Evolutionary conservation across 202 grass and related monocot species (phyloP).

Genomic region (Carex sylvatica): DNA sequence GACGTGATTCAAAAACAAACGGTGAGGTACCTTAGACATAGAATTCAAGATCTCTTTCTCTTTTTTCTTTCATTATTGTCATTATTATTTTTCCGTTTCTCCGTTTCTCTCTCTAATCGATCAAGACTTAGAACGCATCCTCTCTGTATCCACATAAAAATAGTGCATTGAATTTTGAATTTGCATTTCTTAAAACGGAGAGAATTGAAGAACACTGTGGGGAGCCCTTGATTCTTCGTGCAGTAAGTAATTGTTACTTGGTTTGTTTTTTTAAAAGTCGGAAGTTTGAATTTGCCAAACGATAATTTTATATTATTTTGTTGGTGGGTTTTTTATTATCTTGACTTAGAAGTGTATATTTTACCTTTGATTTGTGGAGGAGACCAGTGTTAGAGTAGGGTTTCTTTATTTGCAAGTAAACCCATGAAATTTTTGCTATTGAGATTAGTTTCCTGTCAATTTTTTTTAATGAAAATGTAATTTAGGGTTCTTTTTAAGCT

Average conservation of each 20-base stretch:
- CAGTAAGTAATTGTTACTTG: not conserved
- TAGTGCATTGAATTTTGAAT: not conserved
- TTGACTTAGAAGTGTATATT: not conserved
- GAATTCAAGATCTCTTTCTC: too few species aligned
- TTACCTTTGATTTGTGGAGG: conserved; percentile 6
- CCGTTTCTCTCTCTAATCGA: not conserved
- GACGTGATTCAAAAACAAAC: too few species aligned
- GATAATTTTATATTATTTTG: not conserved
- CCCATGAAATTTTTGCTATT: not conserved
- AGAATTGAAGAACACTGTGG: not conserved
- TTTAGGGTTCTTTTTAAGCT: too few species aligned
- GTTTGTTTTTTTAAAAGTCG: not conserved
- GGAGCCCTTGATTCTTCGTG: not conserved
- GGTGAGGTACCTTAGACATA: too few species aligned
- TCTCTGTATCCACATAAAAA: not conserved
- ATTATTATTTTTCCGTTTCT: too few species aligned
- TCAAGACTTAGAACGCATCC: not conserved
- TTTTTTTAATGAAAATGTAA: not conserved
- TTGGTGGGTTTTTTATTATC: not conserved
- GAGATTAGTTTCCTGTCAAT: not conserved
- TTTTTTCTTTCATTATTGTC: not conserved
- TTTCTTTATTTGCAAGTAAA: not conserved
- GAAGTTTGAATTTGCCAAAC: not conserved
- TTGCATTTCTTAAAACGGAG: conserved; percentile 15
- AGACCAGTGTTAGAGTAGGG: not conserved